A percentile compares a stretch with the other conserved stretches of the same genome.
Conservation (phyloP, 2,329 filamentous ascomycete species). For the Furcasterigmium furcatum region DNA sequence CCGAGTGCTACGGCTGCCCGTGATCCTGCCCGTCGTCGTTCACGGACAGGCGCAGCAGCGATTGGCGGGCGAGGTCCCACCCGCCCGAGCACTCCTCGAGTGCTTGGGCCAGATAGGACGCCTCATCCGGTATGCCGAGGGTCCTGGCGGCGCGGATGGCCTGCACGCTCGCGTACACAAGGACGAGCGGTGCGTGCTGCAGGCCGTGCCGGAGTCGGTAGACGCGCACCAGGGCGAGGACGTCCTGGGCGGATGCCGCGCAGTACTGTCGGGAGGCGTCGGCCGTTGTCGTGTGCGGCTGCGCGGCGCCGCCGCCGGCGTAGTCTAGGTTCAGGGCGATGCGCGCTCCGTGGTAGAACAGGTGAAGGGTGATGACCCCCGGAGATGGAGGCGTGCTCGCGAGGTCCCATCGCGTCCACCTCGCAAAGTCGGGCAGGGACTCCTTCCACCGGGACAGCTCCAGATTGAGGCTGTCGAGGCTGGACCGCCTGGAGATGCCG, state of each 20-base stretch:
- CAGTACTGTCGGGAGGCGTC: constrained; percentile 9
- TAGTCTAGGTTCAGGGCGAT: constrained; percentile 18
- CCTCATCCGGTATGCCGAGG: constrained; percentile 2
- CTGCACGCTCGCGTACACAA: constrained; percentile 19
- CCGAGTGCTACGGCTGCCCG: too few species aligned
- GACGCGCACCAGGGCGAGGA: constrained; percentile 14
- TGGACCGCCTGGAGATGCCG: constrained; percentile 1
- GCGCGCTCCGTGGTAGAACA: constrained; percentile 17
- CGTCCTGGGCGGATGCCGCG: constrained; percentile 15
- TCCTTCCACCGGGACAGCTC: constrained; percentile 15
- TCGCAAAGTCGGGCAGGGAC: constrained; percentile 10
- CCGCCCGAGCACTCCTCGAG: constrained; percentile 2
- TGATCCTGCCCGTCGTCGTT: too few species aligned
- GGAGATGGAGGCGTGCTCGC: constrained; percentile 6
- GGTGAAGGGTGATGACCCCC: neutral
- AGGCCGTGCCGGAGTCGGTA: constrained; percentile 17
- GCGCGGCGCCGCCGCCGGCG: constrained; percentile 2
- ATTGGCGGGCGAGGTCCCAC: neutral
- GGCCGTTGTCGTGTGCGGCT: neutral
- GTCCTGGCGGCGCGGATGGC: constrained; percentile 10
- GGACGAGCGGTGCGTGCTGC: constrained; percentile 14
- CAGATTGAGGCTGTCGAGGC: constrained; percentile 14
- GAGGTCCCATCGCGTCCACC: constrained; percentile 16
- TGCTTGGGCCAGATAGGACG: neutral
- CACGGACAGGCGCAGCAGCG: neutral